Base-by-base conservation (phyloP, 1,139 yeast species). In the Suhomyces bribrorum region DNA sequence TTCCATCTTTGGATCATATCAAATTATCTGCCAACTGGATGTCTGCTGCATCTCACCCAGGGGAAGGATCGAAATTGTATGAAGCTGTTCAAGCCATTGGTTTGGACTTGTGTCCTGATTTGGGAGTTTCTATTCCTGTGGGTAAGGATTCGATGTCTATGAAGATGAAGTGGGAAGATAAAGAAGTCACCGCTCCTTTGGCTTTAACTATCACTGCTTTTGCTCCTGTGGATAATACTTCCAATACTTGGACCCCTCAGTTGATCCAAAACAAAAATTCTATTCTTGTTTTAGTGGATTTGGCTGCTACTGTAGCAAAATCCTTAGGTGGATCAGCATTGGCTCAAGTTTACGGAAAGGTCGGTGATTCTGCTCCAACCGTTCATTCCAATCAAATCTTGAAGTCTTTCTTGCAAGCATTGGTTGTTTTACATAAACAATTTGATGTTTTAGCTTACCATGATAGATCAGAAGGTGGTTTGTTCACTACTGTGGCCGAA, bases 141-240 rank as follows among this genome's bases (percentile, higher is more conserved):
- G 99, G 99, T 53, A 94, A 94, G 69, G 99, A 94, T 64, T 90
- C 97, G 34, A 89, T 92, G 97, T 90, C 97, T 20, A 90, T 94
- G 98, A 89, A 89, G 69, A 94, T 94, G 98, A 84, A 86, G 59
- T 94, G 98, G 98, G 92, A 79, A 43, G 79, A 82, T 49, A 86
- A 84, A 56, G 95, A 88, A 64, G 97, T 94, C 29, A 83, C 95
- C 47, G 89, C 97, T 22, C 99, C 99, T 34, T 73, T 94, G 57
- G 84, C 97, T n/a, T 78, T 90, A 53, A 85, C 87, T 36, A 76
- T 92, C 49, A 90, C 98, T 25, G 94, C 97, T 0, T 94, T 92
- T 62, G 87, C 86, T 40, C 87, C 96, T 36, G 97, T 94, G 36
- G 73, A 70, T 32, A 77, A 90, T 59, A 92, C 96, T 27, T 75